phyloP scores from a whole-genome alignment of 306 rosid species.

The Dryas octopetala region DNA sequence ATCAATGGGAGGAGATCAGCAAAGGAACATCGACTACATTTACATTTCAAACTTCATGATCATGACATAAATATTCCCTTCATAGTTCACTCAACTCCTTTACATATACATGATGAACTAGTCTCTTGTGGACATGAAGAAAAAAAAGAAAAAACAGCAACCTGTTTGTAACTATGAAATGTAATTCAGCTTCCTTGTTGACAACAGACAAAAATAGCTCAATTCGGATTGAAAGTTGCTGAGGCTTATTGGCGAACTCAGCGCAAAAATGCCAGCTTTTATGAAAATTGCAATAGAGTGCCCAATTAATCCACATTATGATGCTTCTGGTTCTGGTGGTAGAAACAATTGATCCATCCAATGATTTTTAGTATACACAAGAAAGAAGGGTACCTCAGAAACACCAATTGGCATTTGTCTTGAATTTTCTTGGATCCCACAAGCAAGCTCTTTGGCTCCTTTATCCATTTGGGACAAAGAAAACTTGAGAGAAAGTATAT shows the following conservation, averaged over 20 bases:
- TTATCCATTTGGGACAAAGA: conserved; percentile 10
- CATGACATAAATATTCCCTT: not conserved
- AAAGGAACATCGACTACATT: not conserved
- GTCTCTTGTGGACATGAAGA: not conserved
- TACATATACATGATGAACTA: not conserved
- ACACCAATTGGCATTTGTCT: conserved; percentile 22
- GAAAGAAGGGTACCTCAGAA: conserved; percentile 29
- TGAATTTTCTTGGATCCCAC: conserved; percentile 13
- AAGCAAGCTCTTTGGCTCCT: conserved; percentile 23
- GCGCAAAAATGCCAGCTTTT: not conserved
- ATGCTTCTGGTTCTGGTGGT: conserved; percentile 28
- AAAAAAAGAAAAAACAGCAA: not conserved
- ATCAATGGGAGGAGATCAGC: not conserved
- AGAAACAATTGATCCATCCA: conserved; percentile 22
- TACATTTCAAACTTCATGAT: not conserved
- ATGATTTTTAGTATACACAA: conserved; percentile 25
- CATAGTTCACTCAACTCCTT: conserved; percentile 1
- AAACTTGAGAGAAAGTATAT: conserved; percentile 18
- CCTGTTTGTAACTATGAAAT: not conserved
- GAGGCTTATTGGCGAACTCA: conserved; percentile 1
- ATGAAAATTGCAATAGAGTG: not conserved
- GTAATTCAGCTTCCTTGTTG: too few species aligned
- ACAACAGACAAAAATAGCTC: not conserved
- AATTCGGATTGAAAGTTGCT: not conserved
- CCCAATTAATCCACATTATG: conserved; percentile 26